Conservation (phyloP, 805 yeast genomes). For the Candida qinlingensis region DNA sequence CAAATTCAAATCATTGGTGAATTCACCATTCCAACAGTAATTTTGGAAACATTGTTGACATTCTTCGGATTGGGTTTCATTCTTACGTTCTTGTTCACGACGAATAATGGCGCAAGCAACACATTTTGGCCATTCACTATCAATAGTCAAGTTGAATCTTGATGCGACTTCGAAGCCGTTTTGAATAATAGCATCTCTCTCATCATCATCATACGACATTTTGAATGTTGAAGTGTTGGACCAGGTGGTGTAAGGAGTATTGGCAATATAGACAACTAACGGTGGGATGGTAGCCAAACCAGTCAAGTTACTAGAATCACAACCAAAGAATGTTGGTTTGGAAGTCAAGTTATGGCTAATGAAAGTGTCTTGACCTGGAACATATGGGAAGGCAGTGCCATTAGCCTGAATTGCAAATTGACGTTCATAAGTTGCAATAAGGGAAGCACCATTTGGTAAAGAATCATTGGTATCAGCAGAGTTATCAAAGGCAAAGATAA, state of each 20-base stretch:
- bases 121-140: slow-evolving; percentile 65
- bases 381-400: slow-evolving; percentile 70
- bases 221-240: slow-evolving; percentile 74
- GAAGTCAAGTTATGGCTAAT: slow-evolving; percentile 54
- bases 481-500: slow-evolving; percentile 59
- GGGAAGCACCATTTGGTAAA: slow-evolving; percentile 68
- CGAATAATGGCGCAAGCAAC: slow-evolving; percentile 79
- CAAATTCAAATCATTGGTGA: background rate
- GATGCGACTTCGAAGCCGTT: slow-evolving; percentile 75
- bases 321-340: slow-evolving; percentile 79
- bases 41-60: slow-evolving; percentile 65
- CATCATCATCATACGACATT: slow-evolving; percentile 53
- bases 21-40: slow-evolving; percentile 72
- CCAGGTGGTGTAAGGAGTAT: slow-evolving; percentile 56
- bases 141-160: slow-evolving; percentile 61
- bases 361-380: slow-evolving; percentile 66
- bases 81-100: slow-evolving; percentile 68
- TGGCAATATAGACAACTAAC: slow-evolving; percentile 71
- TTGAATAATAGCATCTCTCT: slow-evolving; percentile 52
- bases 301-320: slow-evolving; percentile 62
- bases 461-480: slow-evolving; percentile 55
- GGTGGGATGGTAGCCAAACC: slow-evolving; percentile 57
- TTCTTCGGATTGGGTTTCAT: slow-evolving; percentile 52
- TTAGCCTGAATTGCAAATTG: slow-evolving; percentile 47
- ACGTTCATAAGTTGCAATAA: slow-evolving; percentile 50